Evolutionary conservation across 2,329 filamentous ascomycete genomes (phyloP).

Genomic region (Massarina eburnea): DNA sequence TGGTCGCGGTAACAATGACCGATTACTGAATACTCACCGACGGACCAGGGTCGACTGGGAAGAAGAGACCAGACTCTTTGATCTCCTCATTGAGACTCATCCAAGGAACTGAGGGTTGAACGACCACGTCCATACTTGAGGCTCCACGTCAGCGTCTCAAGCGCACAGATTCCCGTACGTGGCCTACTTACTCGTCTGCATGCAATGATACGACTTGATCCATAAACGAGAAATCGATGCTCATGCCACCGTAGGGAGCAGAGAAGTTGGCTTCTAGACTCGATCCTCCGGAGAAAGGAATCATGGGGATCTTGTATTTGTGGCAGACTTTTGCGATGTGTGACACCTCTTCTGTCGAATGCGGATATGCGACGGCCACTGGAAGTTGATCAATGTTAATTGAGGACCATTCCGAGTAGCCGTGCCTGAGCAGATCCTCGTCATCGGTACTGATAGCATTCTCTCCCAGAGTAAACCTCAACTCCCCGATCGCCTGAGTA

Average conservation of each 20-base stretch:
- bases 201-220: slow-evolving; percentile 77
- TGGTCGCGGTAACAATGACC: too few relatives aligned
- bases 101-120: slow-evolving; percentile 91
- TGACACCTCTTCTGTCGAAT: slow-evolving; percentile 65
- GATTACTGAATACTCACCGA: slow-evolving; percentile 33
- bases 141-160: slow-evolving; percentile 19
- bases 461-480: slow-evolving; percentile 55
- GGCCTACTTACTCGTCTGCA: slow-evolving; percentile 63
- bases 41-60: slow-evolving; percentile 84
- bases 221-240: slow-evolving; percentile 88
- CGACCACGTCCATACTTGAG: slow-evolving; percentile 77
- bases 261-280: slow-evolving; percentile 90
- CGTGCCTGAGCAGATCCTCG: slow-evolving; percentile 64
- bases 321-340: slow-evolving; percentile 70
- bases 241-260: slow-evolving; percentile 82
- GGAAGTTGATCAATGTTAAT: slow-evolving; percentile 66
- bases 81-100: slow-evolving; percentile 80
- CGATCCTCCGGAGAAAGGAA: slow-evolving; percentile 83
- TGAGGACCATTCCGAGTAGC: slow-evolving; percentile 71
- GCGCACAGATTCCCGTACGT: background rate
- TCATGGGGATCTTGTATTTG: slow-evolving; percentile 77
- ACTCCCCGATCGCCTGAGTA: slow-evolving; percentile 58
- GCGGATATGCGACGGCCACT: slow-evolving; percentile 66
- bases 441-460: slow-evolving; percentile 65
- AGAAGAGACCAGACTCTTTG: slow-evolving; percentile 77